These are phyloP conservation scores for Brettanomyces anomalus DNA, from an alignment of 805 yeast genomes.

Conservation along the genomic window DNA sequence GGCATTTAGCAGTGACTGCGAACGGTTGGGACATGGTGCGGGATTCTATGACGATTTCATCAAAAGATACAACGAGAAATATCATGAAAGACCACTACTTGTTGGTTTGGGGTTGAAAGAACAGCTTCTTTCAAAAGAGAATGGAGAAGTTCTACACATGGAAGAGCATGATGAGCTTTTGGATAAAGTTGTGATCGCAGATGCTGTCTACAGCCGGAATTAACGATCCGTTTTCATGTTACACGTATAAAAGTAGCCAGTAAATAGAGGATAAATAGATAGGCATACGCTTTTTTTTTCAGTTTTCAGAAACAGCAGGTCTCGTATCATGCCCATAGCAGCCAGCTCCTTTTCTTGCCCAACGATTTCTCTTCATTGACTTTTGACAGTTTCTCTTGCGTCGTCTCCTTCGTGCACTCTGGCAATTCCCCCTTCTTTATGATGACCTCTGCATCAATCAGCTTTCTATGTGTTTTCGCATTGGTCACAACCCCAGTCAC, in stretches of 20 bases:
- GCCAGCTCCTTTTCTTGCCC: not conserved
- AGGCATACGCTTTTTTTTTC: no score
- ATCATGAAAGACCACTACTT: slow-evolving; percentile 30
- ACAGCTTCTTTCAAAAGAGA: slow-evolving; percentile 38
- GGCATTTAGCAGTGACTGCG: slow-evolving; percentile 46
- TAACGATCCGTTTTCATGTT: no score
- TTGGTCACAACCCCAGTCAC: not conserved
- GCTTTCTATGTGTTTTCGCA: not conserved
- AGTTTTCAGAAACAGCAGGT: no score
- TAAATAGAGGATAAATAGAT: no score
- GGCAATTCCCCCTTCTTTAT: not conserved
- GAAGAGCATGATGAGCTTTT: slow-evolving; percentile 59
- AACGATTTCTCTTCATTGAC: no score
- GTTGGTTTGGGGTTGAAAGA: slow-evolving; percentile 60
- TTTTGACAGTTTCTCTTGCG: not conserved
- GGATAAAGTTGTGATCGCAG: slow-evolving; percentile 44
- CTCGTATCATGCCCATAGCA: not conserved
- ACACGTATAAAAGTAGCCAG: no score
- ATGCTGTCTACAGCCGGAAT: slow-evolving; percentile 9
- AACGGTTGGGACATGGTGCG: slow-evolving; percentile 83
- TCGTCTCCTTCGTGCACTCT: not conserved
- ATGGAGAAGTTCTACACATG: slow-evolving; percentile 31
- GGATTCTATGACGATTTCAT: slow-evolving; percentile 85
- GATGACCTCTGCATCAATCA: slow-evolving; percentile 1
- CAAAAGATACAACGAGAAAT: slow-evolving; percentile 32